These are phyloP conservation scores for Rosa hybrid DNA, from an alignment of 331 rosid genomes.

Conservation along the genomic window DNA sequence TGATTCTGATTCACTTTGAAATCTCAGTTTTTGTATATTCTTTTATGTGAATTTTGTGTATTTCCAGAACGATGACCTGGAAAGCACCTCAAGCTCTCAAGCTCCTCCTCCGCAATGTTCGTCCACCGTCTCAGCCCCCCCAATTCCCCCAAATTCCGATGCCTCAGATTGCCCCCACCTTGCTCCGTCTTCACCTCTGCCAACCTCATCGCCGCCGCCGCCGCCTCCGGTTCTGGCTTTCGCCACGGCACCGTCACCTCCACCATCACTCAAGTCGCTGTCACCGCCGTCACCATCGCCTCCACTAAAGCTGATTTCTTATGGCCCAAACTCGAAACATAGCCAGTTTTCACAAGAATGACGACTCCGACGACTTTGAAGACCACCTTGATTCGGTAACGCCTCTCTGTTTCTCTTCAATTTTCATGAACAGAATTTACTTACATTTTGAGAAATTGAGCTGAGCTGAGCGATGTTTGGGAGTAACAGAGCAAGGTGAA, in stretches of 20 bases:
- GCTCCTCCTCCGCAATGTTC: not conserved
- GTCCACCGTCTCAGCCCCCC: not conserved
- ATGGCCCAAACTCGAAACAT: too few relatives aligned
- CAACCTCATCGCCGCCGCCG: too few relatives aligned
- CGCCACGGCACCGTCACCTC: too few relatives aligned
- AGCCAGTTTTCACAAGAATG: too few relatives aligned
- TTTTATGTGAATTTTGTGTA: conserved; percentile 23
- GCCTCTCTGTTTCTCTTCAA: not conserved
- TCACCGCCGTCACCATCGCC: too few relatives aligned
- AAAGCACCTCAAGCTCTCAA: not conserved
- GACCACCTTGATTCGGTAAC: conserved; percentile 61
- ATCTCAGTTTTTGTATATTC: not conserved
- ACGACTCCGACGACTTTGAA: conserved; percentile 48
- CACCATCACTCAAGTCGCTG: too few relatives aligned
- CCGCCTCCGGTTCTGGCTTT: too few relatives aligned
- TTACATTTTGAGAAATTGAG: not conserved
- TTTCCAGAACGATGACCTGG: conserved; percentile 60
- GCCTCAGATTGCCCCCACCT: too few relatives aligned
- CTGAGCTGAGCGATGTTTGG: not conserved
- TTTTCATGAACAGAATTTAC: not conserved
- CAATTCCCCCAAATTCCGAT: too few relatives aligned
- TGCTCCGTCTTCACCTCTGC: too few relatives aligned
- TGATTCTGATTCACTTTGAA: not conserved
- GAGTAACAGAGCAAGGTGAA: not conserved
- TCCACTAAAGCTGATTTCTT: too few relatives aligned